A percentile compares a stretch with the other conserved stretches of the same genome.
Evolutionary conservation across 1,284 basidiomycete species (phyloP).

Genomic region (Boletus hoseneyae): DNA sequence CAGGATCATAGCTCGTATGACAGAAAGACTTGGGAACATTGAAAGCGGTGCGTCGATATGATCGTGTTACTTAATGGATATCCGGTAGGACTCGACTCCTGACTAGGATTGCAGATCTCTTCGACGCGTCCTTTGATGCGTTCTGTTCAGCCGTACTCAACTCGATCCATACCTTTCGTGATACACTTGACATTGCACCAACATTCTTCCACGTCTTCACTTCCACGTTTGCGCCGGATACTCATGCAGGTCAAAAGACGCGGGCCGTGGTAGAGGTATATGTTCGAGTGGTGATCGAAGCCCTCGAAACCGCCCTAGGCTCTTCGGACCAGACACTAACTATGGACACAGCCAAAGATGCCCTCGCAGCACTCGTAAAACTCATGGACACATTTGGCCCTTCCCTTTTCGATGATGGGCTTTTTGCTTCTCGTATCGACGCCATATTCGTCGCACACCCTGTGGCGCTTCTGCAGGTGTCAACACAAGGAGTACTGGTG

Average conservation of each 20-base stretch:
- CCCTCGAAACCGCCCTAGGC: constrained; percentile 27
- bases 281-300: constrained; percentile 26
- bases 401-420: constrained; percentile 38
- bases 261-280: constrained; percentile 28
- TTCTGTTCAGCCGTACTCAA: constrained; percentile 26
- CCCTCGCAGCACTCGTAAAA: constrained; percentile 19
- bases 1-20: constrained; percentile 41
- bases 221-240: constrained; percentile 28
- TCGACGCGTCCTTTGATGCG: constrained; percentile 44
- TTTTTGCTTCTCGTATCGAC: constrained; percentile 44
- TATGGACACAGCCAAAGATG: neutral
- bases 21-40: constrained; percentile 41
- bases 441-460: constrained; percentile 38
- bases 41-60: constrained; percentile 38
- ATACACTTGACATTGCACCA: constrained; percentile 37
- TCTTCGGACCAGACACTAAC: constrained; percentile 5
- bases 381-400: constrained; percentile 30
- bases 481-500: constrained; percentile 40
- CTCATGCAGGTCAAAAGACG: constrained; percentile 29
- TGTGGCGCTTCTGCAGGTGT: constrained; percentile 38
- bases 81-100: constrained; percentile 32
- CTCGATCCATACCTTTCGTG: constrained; percentile 1
- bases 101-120: constrained; percentile 38
- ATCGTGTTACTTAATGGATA: neutral
- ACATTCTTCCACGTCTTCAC: constrained; percentile 43